These are phyloP conservation scores for Neurospora hispaniola DNA, from an alignment of 495 filamentous ascomycete genomes.

Conservation along the genomic window DNA sequence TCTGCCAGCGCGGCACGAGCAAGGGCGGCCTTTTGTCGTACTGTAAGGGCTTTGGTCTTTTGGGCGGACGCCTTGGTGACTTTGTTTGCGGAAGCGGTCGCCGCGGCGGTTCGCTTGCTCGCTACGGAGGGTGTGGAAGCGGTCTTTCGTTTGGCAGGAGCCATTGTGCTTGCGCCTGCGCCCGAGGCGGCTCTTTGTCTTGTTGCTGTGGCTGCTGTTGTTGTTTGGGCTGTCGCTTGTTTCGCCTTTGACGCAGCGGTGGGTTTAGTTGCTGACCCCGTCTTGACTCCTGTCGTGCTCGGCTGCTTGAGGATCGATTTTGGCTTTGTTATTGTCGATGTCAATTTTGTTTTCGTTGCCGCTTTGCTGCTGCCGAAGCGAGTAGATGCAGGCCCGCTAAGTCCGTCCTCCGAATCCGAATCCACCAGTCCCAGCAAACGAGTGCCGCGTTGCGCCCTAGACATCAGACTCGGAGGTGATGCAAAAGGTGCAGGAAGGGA, in stretches of 20 bases:
- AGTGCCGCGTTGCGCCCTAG: conserved; percentile 27
- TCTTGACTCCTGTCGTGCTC: not conserved
- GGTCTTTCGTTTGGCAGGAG: conserved; percentile 32
- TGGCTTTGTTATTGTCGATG: not conserved
- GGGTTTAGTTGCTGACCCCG: not conserved
- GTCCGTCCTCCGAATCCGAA: conserved; percentile 56
- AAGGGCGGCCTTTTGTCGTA: not conserved
- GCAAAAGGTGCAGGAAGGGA: not conserved
- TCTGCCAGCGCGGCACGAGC: conserved; percentile 35
- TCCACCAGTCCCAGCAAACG: conserved; percentile 53
- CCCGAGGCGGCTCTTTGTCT: conserved; percentile 3
- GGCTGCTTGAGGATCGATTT: not conserved
- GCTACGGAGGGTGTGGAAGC: not conserved
- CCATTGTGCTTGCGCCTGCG: conserved; percentile 19
- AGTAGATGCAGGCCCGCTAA: conserved; percentile 24
- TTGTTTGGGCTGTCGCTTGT: not conserved
- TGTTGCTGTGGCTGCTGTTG: not conserved
- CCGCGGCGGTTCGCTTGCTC: conserved; percentile 8
- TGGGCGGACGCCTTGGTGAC: conserved; percentile 25
- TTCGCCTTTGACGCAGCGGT: not conserved
- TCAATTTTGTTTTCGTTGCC: conserved; percentile 17
- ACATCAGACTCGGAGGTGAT: conserved; percentile 16
- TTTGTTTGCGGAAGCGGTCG: conserved; percentile 21
- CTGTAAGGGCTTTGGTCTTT: conserved; percentile 9
- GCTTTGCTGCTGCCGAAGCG: conserved; percentile 23